Percentiles rank a stretch among this genome's conserved stretches.
phyloP scores from a whole-genome alignment of 495 filamentous ascomycete genomes.

The Annulohypoxylon stygium region DNA sequence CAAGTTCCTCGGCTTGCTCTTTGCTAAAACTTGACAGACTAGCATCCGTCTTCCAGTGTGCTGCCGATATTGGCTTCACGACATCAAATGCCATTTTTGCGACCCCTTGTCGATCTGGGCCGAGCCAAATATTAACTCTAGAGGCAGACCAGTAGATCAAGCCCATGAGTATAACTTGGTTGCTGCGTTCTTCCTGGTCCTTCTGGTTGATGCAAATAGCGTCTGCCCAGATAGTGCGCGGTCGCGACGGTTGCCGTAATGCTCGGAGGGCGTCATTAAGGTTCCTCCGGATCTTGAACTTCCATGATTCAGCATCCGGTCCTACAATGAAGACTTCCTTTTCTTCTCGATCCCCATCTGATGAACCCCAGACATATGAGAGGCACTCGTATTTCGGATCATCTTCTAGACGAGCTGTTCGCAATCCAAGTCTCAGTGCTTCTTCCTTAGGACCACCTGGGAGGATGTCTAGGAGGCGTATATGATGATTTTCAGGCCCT shows the following conservation, averaged over 20 bases:
- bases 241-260: not conserved
- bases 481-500: not conserved
- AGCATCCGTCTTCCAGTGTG: not conserved
- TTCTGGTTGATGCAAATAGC: constrained; percentile 4
- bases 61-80: constrained; percentile 2
- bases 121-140: constrained; percentile 15
- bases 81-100: constrained; percentile 7
- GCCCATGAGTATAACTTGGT: constrained; percentile 6
- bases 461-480: constrained; percentile 6
- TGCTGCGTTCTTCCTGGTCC: constrained; percentile 6
- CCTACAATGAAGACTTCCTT: not conserved
- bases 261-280: not conserved
- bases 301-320: not conserved
- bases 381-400: not conserved
- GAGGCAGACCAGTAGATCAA: constrained; percentile 11
- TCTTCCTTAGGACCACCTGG: not conserved
- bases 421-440: not conserved
- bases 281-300: not conserved
- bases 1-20: constrained; percentile 4
- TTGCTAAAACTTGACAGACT: constrained; percentile 3
- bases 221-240: constrained; percentile 5
- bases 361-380: constrained; percentile 6
- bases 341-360: not conserved
- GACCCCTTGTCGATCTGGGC: not conserved
- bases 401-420: not conserved